Percentiles rank a stretch among this genome's conserved stretches.
Conservation (phyloP, 148 eudicot genomes). For the Pouteria glomerata region DNA sequence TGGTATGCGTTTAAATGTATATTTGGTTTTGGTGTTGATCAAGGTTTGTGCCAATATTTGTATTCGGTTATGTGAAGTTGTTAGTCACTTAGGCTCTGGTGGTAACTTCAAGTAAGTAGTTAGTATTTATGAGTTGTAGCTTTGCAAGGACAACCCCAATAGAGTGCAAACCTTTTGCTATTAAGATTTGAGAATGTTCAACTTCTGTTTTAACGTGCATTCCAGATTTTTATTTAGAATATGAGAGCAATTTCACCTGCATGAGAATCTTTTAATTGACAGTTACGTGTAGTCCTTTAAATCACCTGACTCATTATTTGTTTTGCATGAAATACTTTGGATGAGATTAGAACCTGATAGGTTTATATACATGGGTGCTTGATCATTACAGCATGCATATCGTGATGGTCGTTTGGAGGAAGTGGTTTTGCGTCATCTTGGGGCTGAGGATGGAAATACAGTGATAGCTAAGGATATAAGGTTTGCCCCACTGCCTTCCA, state of each 20-base stretch:
- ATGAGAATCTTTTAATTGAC: neutral
- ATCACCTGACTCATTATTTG: too few relatives aligned
- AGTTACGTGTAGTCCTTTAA: too few relatives aligned
- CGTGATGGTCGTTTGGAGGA: slow-evolving; percentile 83
- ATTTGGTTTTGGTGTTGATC: too few relatives aligned
- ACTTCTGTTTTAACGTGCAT: neutral
- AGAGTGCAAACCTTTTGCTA: neutral
- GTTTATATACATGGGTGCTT: neutral
- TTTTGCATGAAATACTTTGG: neutral
- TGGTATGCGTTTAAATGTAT: too few relatives aligned
- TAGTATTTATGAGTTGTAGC: neutral
- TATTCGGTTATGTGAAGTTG: too few relatives aligned
- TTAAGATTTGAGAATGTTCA: neutral
- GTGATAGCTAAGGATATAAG: slow-evolving; percentile 66
- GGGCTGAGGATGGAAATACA: slow-evolving; percentile 68
- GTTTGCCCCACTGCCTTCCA: slow-evolving; percentile 22
- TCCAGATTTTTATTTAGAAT: neutral
- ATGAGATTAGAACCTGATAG: slow-evolving; percentile 1
- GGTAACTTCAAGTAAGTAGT: neutral
- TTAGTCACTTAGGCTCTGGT: neutral
- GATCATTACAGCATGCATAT: slow-evolving; percentile 59
- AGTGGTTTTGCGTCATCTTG: slow-evolving; percentile 73
- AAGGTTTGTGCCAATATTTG: too few relatives aligned
- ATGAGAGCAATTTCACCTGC: neutral
- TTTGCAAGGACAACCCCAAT: neutral